phyloP scores from a whole-genome alignment of 2,329 filamentous ascomycete genomes.

The Fusarium protoensiforme region DNA sequence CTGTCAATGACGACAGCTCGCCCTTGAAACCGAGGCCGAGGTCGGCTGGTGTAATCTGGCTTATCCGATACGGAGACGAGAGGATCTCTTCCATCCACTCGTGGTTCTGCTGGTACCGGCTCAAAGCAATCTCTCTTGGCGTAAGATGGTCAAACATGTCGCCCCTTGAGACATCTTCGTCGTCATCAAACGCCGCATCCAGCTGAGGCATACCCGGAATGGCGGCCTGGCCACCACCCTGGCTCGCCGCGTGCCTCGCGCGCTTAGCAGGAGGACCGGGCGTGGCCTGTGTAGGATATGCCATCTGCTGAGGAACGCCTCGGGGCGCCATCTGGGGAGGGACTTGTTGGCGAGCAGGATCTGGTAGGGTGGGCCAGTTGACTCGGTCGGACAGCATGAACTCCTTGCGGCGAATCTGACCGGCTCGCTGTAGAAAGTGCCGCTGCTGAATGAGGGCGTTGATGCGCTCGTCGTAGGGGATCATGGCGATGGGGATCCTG shows the following conservation, averaged over 20 bases:
- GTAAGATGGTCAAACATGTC: slow-evolving; percentile 92
- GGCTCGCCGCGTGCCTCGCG: slow-evolving; percentile 57
- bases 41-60: slow-evolving; percentile 87
- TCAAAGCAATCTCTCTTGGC: slow-evolving; percentile 87
- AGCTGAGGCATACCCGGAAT: slow-evolving; percentile 53
- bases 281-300: slow-evolving; percentile 66
- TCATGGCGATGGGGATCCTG: slow-evolving; percentile 74
- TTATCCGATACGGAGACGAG: slow-evolving; percentile 86
- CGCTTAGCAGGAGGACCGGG: slow-evolving; percentile 67
- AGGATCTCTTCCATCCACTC: slow-evolving; percentile 99
- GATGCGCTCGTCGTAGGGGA: slow-evolving; percentile 71
- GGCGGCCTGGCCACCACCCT: slow-evolving; percentile 51
- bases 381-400: slow-evolving; percentile 92
- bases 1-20: slow-evolving; percentile 82
- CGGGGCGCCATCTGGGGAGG: slow-evolving; percentile 58
- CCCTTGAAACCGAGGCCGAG: slow-evolving; percentile 88
- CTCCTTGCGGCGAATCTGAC: slow-evolving; percentile 87
- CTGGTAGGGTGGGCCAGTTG: slow-evolving; percentile 88
- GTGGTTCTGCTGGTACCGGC: slow-evolving; percentile 92
- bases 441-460: slow-evolving; percentile 71
- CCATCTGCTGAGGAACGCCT: slow-evolving; percentile 69
- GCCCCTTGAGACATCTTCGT: slow-evolving; percentile 87
- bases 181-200: slow-evolving; percentile 76
- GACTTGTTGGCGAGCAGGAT: slow-evolving; percentile 62
- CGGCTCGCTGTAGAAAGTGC: slow-evolving; percentile 76